Evolutionary conservation across 164 flowering plant species (phyloP), one percentile per base, ranked within the genome.

Genomic region (Dillenia suffruticosa): DNA sequence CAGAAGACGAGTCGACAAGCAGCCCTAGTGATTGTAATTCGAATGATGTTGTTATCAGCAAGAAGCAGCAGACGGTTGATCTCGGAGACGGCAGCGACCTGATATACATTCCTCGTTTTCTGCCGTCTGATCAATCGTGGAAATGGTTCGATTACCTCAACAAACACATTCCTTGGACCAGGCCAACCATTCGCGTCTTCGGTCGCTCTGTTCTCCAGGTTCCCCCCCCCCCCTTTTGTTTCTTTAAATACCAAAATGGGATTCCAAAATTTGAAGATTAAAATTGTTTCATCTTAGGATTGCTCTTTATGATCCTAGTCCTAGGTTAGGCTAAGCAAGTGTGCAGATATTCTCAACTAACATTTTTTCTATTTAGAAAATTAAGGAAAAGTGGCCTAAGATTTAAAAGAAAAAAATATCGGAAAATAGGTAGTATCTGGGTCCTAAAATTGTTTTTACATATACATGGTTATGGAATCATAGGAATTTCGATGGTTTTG

Each of bases 111-210:
- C 86, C 83, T 3, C 73, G 84, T 24, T 85, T 94, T 55, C 14
- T 87, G 8, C 47, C 77, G 2, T 71, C 46, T 17, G 78, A 84
- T 0, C 77, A 87, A 3, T 79, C 97, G 0, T 88, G 93, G 90
- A 56, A 70, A 9, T 79, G 73, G 67, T 86, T 91, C 64, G 68
- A 85, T 61, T 91, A 86, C 65, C 86, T 94, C 51, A 61, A 94
- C 70, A 72, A 79, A 5, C 66, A 79, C 16, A 86, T 94, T 44
- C 98, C 95, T 0, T 94, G 98, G 98, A 84, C 83, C 53, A 71
- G 98, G 56, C 98, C 98, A 59, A 79, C 78, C 57, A 70, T 94
- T 72, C 91, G 81, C 15, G 95, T 94, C 73, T 94, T 82, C 56
- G 96, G 95, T 24, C 84, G 88, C 3, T 78, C 87, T 53, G 73